Percentiles rank a stretch among this genome's conserved stretches.
phyloP scores from a whole-genome alignment of 1,284 basidiomycete genomes.

The Vanrija humicola region DNA sequence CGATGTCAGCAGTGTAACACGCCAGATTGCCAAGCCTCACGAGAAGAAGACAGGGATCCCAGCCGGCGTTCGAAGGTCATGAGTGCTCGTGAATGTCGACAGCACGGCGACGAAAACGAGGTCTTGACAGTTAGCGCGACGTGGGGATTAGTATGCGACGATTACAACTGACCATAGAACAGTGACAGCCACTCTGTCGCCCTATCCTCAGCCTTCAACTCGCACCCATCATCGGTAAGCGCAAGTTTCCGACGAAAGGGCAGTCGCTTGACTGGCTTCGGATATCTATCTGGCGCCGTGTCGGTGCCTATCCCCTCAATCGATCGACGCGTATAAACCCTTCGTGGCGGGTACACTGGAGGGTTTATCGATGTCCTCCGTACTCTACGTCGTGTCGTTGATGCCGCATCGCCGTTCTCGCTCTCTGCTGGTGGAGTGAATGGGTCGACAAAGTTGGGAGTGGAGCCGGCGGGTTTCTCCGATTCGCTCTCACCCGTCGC shows the following conservation, averaged over 20 bases:
- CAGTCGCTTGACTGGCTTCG: background rate
- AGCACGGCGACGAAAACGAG: slow-evolving; percentile 35
- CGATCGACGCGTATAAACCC: no score
- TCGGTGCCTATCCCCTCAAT: no score
- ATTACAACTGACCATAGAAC: slow-evolving; percentile 25
- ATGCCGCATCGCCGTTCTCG: no score
- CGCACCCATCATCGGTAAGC: slow-evolving; percentile 1
- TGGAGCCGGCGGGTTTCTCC: no score
- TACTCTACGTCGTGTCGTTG: no score
- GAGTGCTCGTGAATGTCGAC: slow-evolving; percentile 24
- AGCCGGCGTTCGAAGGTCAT: slow-evolving; percentile 21
- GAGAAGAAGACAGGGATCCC: slow-evolving; percentile 28
- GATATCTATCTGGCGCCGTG: background rate
- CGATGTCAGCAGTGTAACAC: background rate
- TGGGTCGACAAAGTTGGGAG: no score
- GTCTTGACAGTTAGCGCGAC: slow-evolving; percentile 18
- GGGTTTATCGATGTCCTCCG: no score
- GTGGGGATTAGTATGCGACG: slow-evolving; percentile 21
- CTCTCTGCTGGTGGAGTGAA: no score
- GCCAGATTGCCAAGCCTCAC: background rate
- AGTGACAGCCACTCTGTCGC: slow-evolving; percentile 26
- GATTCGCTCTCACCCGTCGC: no score
- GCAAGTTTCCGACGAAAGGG: background rate
- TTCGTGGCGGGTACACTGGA: no score
- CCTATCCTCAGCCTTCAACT: slow-evolving; percentile 20